Percentiles rank a stretch among this genome's conserved stretches.
These are phyloP conservation scores for Ceratocystis lukuohia DNA, from an alignment of 2,329 filamentous ascomycete species.

Conservation along the genomic window DNA sequence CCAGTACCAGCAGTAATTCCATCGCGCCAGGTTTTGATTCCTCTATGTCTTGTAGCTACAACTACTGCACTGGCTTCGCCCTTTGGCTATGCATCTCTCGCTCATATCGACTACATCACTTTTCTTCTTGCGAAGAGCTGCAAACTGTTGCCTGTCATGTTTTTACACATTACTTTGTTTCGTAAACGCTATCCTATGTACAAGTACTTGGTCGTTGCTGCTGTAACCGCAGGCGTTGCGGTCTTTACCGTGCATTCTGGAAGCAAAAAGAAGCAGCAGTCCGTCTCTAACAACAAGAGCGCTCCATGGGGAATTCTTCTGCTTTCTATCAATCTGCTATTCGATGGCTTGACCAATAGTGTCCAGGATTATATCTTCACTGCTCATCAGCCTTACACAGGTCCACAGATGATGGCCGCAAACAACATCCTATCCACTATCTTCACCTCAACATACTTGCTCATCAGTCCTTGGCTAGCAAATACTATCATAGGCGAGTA, in stretches of 20 bases:
- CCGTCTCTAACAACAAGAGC: constrained; percentile 33
- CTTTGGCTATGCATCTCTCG: constrained; percentile 83
- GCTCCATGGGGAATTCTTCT: constrained; percentile 69
- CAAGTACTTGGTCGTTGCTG: constrained; percentile 86
- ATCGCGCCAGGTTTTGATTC: constrained; percentile 55
- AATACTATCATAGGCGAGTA: constrained; percentile 50
- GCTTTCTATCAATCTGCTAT: constrained; percentile 76
- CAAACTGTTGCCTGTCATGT: constrained; percentile 98
- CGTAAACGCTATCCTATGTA: constrained; percentile 79
- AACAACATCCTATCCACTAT: constrained; percentile 79
- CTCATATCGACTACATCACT: constrained; percentile 94
- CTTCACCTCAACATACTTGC: constrained; percentile 62
- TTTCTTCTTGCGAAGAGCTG: constrained; percentile 96
- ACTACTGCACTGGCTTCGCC: constrained; percentile 84
- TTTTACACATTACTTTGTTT: constrained; percentile 86
- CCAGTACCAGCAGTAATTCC: constrained; percentile 59
- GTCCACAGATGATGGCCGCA: constrained; percentile 99
- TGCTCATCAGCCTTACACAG: constrained; percentile 65
- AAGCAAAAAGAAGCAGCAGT: constrained; percentile 36
- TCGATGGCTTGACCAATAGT: constrained; percentile 91
- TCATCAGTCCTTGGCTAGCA: constrained; percentile 68
- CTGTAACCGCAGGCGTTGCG: constrained; percentile 84
- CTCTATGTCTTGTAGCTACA: constrained; percentile 71
- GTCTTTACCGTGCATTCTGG: constrained; percentile 84
- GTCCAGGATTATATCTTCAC: constrained; percentile 91